A percentile compares a stretch with the other conserved stretches of the same genome.
phyloP scores from a whole-genome alignment of 371 early-diverging fungal species.

The Dinochytrium kinnereticum region DNA sequence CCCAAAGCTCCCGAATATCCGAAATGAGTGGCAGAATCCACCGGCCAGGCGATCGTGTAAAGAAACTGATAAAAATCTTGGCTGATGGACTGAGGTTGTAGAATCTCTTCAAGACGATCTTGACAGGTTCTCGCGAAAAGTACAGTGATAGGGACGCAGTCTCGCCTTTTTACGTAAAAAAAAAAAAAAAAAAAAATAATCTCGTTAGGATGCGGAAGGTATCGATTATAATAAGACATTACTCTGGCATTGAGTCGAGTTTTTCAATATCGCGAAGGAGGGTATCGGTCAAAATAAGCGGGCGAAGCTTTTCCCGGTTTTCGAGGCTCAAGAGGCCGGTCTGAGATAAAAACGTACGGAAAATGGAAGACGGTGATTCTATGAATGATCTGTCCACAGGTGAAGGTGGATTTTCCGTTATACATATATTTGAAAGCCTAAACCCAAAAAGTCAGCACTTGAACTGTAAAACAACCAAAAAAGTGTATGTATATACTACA shows the following conservation, averaged over 20 bases:
- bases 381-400: conserved; percentile 10
- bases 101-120: conserved; percentile 58
- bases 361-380: conserved; percentile 30
- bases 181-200: not conserved
- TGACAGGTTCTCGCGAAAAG: conserved; percentile 66
- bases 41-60: conserved; percentile 73
- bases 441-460: not conserved
- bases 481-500: not conserved
- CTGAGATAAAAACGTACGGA: conserved; percentile 69
- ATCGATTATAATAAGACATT: conserved; percentile 28
- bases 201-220: not conserved
- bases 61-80: conserved; percentile 73
- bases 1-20: conserved; percentile 72
- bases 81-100: conserved; percentile 59
- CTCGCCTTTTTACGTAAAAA: conserved; percentile 59
- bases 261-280: conserved; percentile 69
- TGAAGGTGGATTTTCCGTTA: conserved; percentile 10
- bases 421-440: not conserved
- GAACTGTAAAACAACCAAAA: not conserved
- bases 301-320: conserved; percentile 63
- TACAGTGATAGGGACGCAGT: conserved; percentile 70
- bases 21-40: conserved; percentile 59
- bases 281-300: conserved; percentile 64
- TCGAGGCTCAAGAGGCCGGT: conserved; percentile 66
- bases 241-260: conserved; percentile 73